These are phyloP conservation scores for Vickermania spadyakhi DNA, from an alignment of 208 protist species.

Conservation along the genomic window DNA sequence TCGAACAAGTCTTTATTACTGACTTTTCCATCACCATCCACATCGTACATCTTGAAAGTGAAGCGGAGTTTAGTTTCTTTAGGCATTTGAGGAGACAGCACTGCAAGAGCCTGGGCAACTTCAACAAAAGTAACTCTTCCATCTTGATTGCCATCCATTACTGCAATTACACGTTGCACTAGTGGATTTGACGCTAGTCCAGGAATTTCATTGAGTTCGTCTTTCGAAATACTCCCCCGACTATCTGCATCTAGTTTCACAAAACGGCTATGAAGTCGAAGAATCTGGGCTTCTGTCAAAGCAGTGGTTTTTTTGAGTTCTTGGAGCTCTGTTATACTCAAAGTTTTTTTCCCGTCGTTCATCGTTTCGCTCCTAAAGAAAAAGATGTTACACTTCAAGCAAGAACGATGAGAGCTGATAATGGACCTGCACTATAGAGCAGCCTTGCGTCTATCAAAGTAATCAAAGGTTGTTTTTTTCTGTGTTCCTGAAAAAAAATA, in stretches of 20 bases:
- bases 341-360: slow-evolving; percentile 25
- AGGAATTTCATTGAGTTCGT: slow-evolving; percentile 62
- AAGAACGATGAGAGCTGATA: too few relatives aligned
- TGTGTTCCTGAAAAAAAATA: too few relatives aligned
- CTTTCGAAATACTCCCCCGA: slow-evolving; percentile 53
- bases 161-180: slow-evolving; percentile 65
- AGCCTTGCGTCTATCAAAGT: too few relatives aligned
- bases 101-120: slow-evolving; percentile 73
- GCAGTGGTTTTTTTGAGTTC: slow-evolving; percentile 54
- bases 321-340: slow-evolving; percentile 48
- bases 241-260: slow-evolving; percentile 65
- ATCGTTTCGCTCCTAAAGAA: too few relatives aligned
- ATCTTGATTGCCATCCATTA: slow-evolving; percentile 72
- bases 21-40: slow-evolving; percentile 91
- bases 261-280: slow-evolving; percentile 80
- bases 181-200: slow-evolving; percentile 79
- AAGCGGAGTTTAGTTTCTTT: slow-evolving; percentile 84
- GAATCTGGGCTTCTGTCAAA: slow-evolving; percentile 78
- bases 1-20: slow-evolving; percentile 90
- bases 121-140: slow-evolving; percentile 74
- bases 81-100: slow-evolving; percentile 61
- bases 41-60: slow-evolving; percentile 93
- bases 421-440: too few relatives aligned
- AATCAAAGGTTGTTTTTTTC: too few relatives aligned
- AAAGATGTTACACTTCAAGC: too few relatives aligned